phyloP scores from a whole-genome alignment of 2,329 filamentous ascomycete genomes.

The Pseudogymnoascus sp. region DNA sequence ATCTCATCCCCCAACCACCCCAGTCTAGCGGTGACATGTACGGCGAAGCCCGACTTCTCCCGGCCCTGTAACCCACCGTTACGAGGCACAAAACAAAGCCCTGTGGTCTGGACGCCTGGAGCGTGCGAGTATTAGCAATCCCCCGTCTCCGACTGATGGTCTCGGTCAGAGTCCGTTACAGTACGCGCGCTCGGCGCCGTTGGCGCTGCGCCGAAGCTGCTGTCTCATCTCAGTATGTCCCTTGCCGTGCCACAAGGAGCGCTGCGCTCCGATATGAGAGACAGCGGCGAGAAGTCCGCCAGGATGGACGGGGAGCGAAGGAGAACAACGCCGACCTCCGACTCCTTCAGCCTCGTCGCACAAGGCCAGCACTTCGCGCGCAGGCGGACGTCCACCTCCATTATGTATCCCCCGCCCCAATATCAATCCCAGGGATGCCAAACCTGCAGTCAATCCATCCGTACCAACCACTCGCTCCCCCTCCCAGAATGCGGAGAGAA shows the following conservation, averaged over 20 bases:
- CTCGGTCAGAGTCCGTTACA: no score
- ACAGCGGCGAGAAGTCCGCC: not conserved
- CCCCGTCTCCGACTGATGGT: not conserved
- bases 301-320: not conserved
- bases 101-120: not conserved
- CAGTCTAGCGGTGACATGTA: not conserved
- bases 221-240: not conserved
- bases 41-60: not conserved
- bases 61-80: not conserved
- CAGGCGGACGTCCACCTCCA: not conserved
- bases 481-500: not conserved
- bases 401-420: not conserved
- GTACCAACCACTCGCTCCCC: not conserved
- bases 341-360: not conserved
- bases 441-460: not conserved
- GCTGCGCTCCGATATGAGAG: not conserved
- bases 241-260: not conserved
- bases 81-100: not conserved
- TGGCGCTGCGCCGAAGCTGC: not conserved
- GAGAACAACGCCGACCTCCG: not conserved
- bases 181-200: not conserved
- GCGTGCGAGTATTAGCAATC: conserved; percentile 1
- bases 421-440: not conserved
- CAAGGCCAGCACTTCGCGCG: not conserved
- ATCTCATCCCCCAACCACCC: not conserved